Evolutionary conservation across 2,329 filamentous ascomycete genomes (phyloP), one percentile per base, ranked within the genome.

Genomic region (Fusarium tanahbumbuense): DNA sequence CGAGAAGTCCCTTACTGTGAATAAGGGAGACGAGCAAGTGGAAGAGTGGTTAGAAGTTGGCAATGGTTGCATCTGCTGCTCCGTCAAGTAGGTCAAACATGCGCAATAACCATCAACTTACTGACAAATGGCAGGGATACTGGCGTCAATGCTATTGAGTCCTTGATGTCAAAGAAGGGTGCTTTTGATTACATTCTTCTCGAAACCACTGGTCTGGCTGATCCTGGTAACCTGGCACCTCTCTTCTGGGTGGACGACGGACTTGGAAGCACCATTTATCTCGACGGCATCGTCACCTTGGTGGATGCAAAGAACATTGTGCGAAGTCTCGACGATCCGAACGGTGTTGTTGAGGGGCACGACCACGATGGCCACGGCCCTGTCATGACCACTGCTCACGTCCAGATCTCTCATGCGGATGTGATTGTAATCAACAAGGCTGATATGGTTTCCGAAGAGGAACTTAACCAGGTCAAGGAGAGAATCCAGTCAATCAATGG

Each of bases 211-310:
- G 96, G 96, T 0, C 86, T 99, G 8, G 96, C 96, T 7, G 95
- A 99, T 76, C 96, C 96, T 0, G 96, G 96, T 2, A 98, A 98
- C 75, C 89, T 99, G 54, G 96, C 96, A 1, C 96, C 96, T 1
- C 83, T 98, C 16, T 99, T 99, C 82, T 99, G 96, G 96, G 91
- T 99, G 27, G 96, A 99, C 75, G 95, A 98, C 71, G 96, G 94
- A 1, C 87, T 99, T 5, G 95, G 94, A 10, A 97, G 94, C 79
- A 94, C 92, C 40, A 98, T 99, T 75, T 99, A 97, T 79, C 88
- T 99, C 0, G 96, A 99, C 77, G 96, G 96, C 3, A 97, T 99
- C 60, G 94, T 98, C 48, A 98, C 96, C 0, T 84, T 99, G 2
- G 93, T 99, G 22, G 96, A 99, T 78, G 95, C 94, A 32, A 97